Base-by-base conservation (phyloP, 345 rosid genomes). In the Gossypium ekmanianum region DNA sequence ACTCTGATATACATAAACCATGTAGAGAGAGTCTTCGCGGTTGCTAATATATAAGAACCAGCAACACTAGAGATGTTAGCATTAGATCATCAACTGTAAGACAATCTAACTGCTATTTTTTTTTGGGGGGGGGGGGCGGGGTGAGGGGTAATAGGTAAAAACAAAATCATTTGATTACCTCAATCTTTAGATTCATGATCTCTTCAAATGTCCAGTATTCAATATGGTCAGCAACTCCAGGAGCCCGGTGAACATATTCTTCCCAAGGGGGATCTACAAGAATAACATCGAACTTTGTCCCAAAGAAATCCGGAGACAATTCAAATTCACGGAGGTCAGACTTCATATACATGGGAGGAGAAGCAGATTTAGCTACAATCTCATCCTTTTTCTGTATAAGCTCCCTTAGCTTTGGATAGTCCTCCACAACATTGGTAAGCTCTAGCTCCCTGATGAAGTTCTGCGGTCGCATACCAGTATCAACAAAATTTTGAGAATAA, bases 261-360 rank as follows among this genome's bases (percentile, higher is more conserved):
- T 95, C 99, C 99, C 98, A 95, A 10, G 99, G 99, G 56, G 99
- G 99, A 74, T 95, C 99, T 66, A 95, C 90, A 78, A 95, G 94
- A 78, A 95, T 95, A 54, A 95, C 99, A 85, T 95, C 99, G 75
- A 95, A 95, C 89, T 95, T 95, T 71, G 97, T 89, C 73, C 97
- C 97, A 75, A 95, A 93, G 79, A 90, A 86, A 78, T 95, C 99
- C 0, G 98, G 90, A 43, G 99, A 87, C 64, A 95, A 85, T 82
- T 95, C 99, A 80, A 93, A 83, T 68, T 91, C 97, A 39, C 80
- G 97, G 59, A 95, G 86, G 81, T 95, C 91, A 14, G 88, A 84
- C 83, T 95, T 88, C 70, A 86, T 75, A 81, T 95, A 95, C 99
- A 93, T 87, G 79, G 99, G 99, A 44, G 97, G 83, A 79, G 99